Conservation (phyloP, 2,329 filamentous ascomycete genomes). For the Lanzia echinophila region DNA sequence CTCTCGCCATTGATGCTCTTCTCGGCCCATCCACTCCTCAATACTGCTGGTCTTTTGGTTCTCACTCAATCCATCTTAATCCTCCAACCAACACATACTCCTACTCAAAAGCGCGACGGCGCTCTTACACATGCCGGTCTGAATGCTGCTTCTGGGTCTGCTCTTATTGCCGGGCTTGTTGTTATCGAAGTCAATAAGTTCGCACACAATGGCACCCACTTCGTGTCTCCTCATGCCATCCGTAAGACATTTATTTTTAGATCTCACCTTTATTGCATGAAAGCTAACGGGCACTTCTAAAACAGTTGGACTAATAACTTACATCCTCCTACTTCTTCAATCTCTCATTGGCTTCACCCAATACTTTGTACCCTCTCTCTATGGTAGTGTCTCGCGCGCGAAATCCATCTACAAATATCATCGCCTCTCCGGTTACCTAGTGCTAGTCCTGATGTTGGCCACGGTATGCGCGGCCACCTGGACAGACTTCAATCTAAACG, state of each 20-base stretch:
- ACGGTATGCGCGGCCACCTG: conserved; percentile 70
- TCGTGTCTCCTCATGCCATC: conserved; percentile 74
- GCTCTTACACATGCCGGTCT: conserved; percentile 61
- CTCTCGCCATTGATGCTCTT: conserved; percentile 67
- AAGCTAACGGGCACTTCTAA: background rate
- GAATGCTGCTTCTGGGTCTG: conserved; percentile 51
- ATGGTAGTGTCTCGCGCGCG: conserved; percentile 72
- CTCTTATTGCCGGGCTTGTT: conserved; percentile 54
- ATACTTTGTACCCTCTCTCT: conserved; percentile 67
- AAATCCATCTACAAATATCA: conserved; percentile 90
- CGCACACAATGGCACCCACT: conserved; percentile 58
- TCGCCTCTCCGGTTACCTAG: conserved; percentile 66
- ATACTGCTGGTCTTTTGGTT: conserved; percentile 61
- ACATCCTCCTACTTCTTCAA: conserved; percentile 64
- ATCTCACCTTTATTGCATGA: background rate
- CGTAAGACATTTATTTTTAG: conserved; percentile 15
- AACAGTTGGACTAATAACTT: conserved; percentile 59
- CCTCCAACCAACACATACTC: conserved; percentile 79
- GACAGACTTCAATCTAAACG: conserved; percentile 65
- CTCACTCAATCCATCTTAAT: conserved; percentile 75
- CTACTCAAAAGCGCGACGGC: conserved; percentile 61
- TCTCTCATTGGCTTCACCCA: conserved; percentile 75
- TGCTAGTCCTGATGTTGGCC: conserved; percentile 63
- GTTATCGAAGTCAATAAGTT: conserved; percentile 84
- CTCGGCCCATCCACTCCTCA: conserved; percentile 75